Evolutionary conservation across 2,329 filamentous ascomycete species (phyloP).

Genomic region (Ilyonectria robusta): DNA sequence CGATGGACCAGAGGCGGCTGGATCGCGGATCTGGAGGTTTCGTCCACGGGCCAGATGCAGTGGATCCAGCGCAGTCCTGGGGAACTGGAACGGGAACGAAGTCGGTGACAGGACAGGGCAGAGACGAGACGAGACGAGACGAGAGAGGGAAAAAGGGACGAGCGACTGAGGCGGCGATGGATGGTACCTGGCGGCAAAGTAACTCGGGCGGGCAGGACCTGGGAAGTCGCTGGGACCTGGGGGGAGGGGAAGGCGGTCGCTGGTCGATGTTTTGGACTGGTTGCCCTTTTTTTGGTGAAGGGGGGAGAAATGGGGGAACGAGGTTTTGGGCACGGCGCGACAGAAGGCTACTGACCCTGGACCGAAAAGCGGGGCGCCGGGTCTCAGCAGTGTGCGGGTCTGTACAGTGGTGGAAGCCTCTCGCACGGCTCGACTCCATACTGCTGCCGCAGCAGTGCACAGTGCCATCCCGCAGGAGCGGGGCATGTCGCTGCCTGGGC

Average conservation of each 20-base stretch:
- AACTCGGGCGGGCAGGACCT: conserved; percentile 53
- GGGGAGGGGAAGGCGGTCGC: conserved; percentile 45
- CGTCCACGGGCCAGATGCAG: conserved; percentile 37
- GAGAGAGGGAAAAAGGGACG: conserved; percentile 35
- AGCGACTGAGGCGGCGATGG: conserved; percentile 45
- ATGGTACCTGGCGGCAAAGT: conserved; percentile 59
- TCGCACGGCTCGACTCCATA: neutral
- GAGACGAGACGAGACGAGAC: conserved; percentile 19
- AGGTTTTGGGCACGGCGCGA: conserved; percentile 48
- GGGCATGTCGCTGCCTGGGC: conserved; percentile 34
- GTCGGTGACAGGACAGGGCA: conserved; percentile 29
- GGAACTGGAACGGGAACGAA: conserved; percentile 36
- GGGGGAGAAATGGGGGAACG: conserved; percentile 49
- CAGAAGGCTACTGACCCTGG: conserved; percentile 43
- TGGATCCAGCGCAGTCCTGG: conserved; percentile 39
- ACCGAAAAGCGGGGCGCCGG: conserved; percentile 32
- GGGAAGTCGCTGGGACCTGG: conserved; percentile 50
- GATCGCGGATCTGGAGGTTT: conserved; percentile 26
- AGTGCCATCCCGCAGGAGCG: conserved; percentile 28
- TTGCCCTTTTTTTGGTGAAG: conserved; percentile 53
- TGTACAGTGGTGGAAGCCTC: neutral
- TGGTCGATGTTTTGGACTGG: conserved; percentile 57
- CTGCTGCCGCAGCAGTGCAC: neutral
- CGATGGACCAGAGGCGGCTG: conserved; percentile 15
- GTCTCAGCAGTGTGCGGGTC: neutral